phyloP scores from a whole-genome alignment of 805 yeast genomes.

The Pichia occidentalis region DNA sequence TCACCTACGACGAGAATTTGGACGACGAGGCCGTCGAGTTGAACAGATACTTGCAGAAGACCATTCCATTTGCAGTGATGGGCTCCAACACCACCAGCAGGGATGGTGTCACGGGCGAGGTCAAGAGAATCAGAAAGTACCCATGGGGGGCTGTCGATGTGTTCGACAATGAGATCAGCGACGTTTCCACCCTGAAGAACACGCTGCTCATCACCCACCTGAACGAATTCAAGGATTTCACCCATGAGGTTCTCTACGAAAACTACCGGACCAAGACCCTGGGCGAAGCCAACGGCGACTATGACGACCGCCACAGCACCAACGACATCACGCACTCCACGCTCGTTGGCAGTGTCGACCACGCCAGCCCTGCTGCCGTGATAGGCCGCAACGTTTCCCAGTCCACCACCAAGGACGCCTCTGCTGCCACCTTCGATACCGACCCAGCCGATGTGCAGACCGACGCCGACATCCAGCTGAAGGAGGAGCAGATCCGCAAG shows the following conservation, averaged over 20 bases:
- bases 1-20: conserved; percentile 24
- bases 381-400: conserved; percentile 7
- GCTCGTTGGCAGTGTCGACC: too few relatives aligned
- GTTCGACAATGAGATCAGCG: conserved; percentile 64
- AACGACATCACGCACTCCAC: conserved; percentile 1
- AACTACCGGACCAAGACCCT: conserved; percentile 69
- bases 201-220: conserved; percentile 76
- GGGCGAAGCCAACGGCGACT: conserved; percentile 13
- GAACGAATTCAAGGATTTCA: conserved; percentile 80
- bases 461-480: conserved; percentile 24
- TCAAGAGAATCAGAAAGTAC: conserved; percentile 46
- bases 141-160: conserved; percentile 64
- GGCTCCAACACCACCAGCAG: conserved; percentile 42
- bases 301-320: background rate
- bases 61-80: conserved; percentile 59
- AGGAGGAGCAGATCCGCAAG: conserved; percentile 83
- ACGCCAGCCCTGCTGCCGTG: too few relatives aligned
- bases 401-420: conserved; percentile 5
- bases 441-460: background rate
- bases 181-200: conserved; percentile 73
- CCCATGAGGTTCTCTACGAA: conserved; percentile 83
- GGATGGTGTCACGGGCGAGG: conserved; percentile 32
- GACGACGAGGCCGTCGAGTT: conserved; percentile 28
- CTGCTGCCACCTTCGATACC: conserved; percentile 1
- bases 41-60: conserved; percentile 36